phyloP scores from a whole-genome alignment of 2,329 filamentous ascomycete genomes.

The Beauveria caledonica region DNA sequence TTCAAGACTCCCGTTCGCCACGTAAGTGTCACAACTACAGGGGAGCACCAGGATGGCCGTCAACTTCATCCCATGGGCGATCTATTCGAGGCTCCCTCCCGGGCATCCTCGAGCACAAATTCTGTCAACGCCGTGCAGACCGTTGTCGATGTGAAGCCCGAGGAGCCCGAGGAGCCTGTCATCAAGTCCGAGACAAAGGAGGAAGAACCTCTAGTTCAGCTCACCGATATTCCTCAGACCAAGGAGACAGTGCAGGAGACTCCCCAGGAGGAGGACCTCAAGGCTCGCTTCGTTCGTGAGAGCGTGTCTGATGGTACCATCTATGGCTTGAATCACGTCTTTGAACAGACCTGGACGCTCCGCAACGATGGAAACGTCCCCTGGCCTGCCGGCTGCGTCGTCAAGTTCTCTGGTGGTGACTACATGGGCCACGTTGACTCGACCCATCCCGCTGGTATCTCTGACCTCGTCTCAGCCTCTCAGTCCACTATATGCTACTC shows the following conservation, averaged over 20 bases:
- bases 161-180: conserved; percentile 27
- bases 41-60: conserved; percentile 63
- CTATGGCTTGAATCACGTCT: conserved; percentile 61
- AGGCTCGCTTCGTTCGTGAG: conserved; percentile 66
- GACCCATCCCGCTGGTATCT: conserved; percentile 66
- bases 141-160: conserved; percentile 62
- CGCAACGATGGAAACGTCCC: conserved; percentile 69
- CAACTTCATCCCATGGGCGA: conserved; percentile 67
- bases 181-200: conserved; percentile 16
- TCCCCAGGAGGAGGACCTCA: conserved; percentile 27
- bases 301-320: conserved; percentile 69
- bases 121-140: conserved; percentile 55
- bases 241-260: conserved; percentile 20
- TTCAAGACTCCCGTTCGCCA: conserved; percentile 89
- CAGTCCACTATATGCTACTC: conserved; percentile 72
- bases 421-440: conserved; percentile 92
- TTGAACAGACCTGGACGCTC: conserved; percentile 87
- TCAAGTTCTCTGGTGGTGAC: conserved; percentile 88
- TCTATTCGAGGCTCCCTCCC: conserved; percentile 32
- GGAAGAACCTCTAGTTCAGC: conserved; percentile 11
- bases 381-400: conserved; percentile 85
- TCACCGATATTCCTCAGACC: conserved; percentile 4
- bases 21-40: conserved; percentile 77
- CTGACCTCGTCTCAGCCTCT: conserved; percentile 67
- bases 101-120: conserved; percentile 35